Base-by-base conservation (phyloP, 495 filamentous ascomycete species). In the Chaetomium fimeti region DNA sequence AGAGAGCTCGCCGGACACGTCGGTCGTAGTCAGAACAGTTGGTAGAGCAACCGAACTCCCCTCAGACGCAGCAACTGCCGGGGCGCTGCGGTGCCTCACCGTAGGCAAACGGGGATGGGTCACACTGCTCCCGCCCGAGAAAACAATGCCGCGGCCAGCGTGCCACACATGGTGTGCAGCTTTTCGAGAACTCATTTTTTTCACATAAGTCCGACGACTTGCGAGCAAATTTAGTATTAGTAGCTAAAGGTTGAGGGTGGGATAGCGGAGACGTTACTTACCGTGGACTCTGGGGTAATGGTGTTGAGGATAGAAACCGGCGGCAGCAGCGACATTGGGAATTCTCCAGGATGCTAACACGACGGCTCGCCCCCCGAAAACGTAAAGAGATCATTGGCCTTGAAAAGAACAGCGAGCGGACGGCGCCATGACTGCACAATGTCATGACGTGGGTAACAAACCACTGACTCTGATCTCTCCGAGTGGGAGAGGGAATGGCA, bases 121-220 rank as follows among this genome's bases (percentile, higher is more conserved):
- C 12, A 66, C 68, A 29, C 20, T 67, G 40, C 11, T 65, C 40
- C 63, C 66, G 25, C 65, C 52, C 15, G 66, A 58, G 61, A 80
- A 81, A 0, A 75, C 74, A 54, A 82, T 75, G 11, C 78, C 78
- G 12, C 72, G 74, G 43, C 70, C 66, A 15, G 72, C 68, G 60
- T 78, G 71, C 79, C 79, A 82, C 60, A 75, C 27, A 28, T 74
- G 68, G 61, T 69, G 40, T 56, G 70, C 63, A 16, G 72, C 22
- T 11, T 70, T 68, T 28, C 67, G 13, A 64, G 60, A 18, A 64
- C 11, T 66, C 74, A 76, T 78, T 59, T 66, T 78, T 59, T 66
- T 74, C 40, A 22, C 8, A 9, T 3, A 24, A 42, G 12, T 57
- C 6, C n/a, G 58, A 13, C 22, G 47, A 12, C 64, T 66, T 56